Conservation (phyloP, 345 rosid species). For the Fremontodendron californicum region DNA sequence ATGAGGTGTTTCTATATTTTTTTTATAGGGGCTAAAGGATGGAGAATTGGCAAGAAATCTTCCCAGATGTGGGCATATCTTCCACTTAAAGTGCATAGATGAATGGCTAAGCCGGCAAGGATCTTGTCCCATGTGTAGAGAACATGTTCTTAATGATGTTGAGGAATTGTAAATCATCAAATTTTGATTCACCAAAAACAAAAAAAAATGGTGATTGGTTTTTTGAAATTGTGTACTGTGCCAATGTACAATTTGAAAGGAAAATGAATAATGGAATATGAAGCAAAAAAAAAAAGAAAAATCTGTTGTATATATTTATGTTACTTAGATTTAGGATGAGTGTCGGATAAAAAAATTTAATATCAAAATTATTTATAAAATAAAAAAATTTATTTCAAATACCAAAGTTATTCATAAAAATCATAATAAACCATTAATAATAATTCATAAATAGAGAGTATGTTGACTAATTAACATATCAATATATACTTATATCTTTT, state of each 20-base stretch:
- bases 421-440: too few species aligned
- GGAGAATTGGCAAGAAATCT: conserved; percentile 57
- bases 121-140: conserved; percentile 77
- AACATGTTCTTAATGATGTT: conserved; percentile 23
- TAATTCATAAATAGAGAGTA: too few species aligned
- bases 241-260: neutral
- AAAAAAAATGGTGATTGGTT: neutral
- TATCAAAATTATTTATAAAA: too few species aligned
- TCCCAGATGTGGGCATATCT: conserved; percentile 54
- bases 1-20: neutral
- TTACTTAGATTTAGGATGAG: too few species aligned
- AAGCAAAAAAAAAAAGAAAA: neutral
- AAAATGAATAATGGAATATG: neutral
- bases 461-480: too few species aligned
- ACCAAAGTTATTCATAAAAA: too few species aligned
- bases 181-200: neutral
- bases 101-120: conserved; percentile 57
- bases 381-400: too few species aligned
- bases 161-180: neutral
- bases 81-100: conserved; percentile 68
- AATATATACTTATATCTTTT: too few species aligned
- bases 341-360: too few species aligned
- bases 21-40: conserved; percentile 53
- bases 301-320: too few species aligned
- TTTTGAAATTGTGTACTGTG: neutral